Evolutionary conservation across 2,329 filamentous ascomycete genomes (phyloP), one percentile per base, ranked within the genome.

Genomic region (Xylariaceae sp.): DNA sequence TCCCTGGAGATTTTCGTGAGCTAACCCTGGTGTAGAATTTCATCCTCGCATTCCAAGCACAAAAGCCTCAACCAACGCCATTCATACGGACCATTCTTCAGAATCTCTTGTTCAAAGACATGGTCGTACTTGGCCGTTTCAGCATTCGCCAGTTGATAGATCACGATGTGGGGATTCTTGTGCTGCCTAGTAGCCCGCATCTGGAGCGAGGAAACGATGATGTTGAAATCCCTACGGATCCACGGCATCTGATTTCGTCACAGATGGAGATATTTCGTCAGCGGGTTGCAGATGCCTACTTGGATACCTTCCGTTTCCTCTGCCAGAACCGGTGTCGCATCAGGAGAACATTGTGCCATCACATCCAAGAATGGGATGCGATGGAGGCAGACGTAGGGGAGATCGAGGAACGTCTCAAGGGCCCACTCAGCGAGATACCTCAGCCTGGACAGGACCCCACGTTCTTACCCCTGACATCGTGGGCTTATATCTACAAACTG

Each of bases 251-350:
- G 56, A 84, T 93, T 55, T 83, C 89, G 0, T 77, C 83, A 47
- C 77, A 85, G 47, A 90, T 96, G 79, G 88, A 96, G 60, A 64
- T 75, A 1, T 87, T 87, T 61, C 78, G 84, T 12, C 75, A 81
- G 55, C 73, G 80, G 28, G 79, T 82, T 1, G 82, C 79, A 5
- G 75, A 90, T 68, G 84, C 87, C 0, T 97, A 91, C 64, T 75
- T 96, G 16, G 92, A 97, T 59, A 80, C 95, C 14, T 86, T 94
- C 63, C 84, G 91, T 44, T 87, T 89, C 7, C 78, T 94, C 16
- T 96, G 91, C 63, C 89, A 97, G 66, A 99, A 97, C 65, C 80
- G 91, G 47, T 95, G 90, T 66, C 87, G 94, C 2, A 84, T 96
- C 40, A 84, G 94, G n/a, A 83, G 94, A 34, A 91, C 87, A n/a